Percentiles rank a stretch among this genome's conserved stretches.
phyloP scores from a whole-genome alignment of 176 grass and related monocot species.

The Carex parvula region DNA sequence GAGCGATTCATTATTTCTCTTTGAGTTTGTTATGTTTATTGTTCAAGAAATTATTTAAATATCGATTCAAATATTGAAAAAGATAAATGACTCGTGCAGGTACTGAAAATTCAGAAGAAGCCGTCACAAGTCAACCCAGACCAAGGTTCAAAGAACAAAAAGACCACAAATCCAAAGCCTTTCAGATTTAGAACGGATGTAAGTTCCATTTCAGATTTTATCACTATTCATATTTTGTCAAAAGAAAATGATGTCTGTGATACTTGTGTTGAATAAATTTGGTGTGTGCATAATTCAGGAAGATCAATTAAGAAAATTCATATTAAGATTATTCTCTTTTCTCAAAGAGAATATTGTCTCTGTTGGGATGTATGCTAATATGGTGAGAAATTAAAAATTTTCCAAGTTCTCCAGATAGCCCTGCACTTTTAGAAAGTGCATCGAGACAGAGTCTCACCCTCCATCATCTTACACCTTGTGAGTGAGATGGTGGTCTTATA shows the following conservation, averaged over 20 bases:
- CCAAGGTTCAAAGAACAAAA: slow-evolving; percentile 52
- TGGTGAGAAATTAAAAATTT: background rate
- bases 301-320: background rate
- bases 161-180: slow-evolving; percentile 78
- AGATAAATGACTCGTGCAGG: slow-evolving; percentile 31
- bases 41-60: background rate
- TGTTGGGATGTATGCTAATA: no score
- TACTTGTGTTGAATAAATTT: background rate
- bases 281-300: slow-evolving; percentile 34
- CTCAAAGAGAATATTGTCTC: no score
- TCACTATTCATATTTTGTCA: background rate
- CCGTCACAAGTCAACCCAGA: slow-evolving; percentile 25
- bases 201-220: slow-evolving; percentile 26
- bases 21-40: background rate
- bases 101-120: slow-evolving; percentile 38
- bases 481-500: no score
- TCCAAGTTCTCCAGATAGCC: background rate
- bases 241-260: background rate
- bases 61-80: slow-evolving; percentile 5
- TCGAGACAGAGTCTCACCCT: no score
- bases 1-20: background rate
- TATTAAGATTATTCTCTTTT: background rate
- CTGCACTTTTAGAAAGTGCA: no score
- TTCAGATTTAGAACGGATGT: slow-evolving; percentile 89
- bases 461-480: no score